Evolutionary conservation across 176 grass and related monocot species (phyloP).

Genomic region (Bothriochloa decipiens): DNA sequence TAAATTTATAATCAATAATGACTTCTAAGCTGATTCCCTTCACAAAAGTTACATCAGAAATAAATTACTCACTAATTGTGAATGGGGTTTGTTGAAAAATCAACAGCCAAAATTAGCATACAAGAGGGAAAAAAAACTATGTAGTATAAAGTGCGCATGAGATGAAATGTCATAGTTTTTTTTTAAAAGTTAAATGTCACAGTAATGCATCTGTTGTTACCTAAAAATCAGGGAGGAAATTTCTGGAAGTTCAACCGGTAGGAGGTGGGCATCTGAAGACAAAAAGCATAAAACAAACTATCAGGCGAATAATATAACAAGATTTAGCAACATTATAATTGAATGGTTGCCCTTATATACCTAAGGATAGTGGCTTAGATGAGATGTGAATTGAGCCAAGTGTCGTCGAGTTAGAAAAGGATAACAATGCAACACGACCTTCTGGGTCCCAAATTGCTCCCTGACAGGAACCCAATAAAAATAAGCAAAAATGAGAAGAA

Average conservation of each 20-base stretch:
- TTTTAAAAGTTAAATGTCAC: not conserved
- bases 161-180: not conserved
- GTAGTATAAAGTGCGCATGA: conserved; percentile 13
- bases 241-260: conserved; percentile 94
- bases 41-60: not conserved
- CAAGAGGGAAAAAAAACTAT: conserved; percentile 2
- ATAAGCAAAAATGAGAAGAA: conserved; percentile 30
- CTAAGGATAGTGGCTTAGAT: conserved; percentile 84
- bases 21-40: not conserved
- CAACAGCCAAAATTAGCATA: too few relatives aligned
- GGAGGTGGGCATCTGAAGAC: conserved; percentile 75
- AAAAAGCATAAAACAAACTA: conserved; percentile 14
- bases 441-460: conserved; percentile 91
- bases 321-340: conserved; percentile 18
- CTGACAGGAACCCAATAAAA: conserved; percentile 52
- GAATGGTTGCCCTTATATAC: conserved; percentile 48
- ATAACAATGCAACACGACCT: conserved; percentile 73
- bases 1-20: conserved; percentile 8
- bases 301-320: conserved; percentile 13
- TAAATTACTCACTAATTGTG: conserved; percentile 4
- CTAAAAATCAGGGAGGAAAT: conserved; percentile 78
- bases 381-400: conserved; percentile 89
- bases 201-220: conserved; percentile 42
- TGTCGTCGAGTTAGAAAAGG: conserved; percentile 84
- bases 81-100: too few relatives aligned